Evolutionary conservation across 2,329 filamentous ascomycete genomes (phyloP).

Genomic region (Magnaporthiopsis poae): DNA sequence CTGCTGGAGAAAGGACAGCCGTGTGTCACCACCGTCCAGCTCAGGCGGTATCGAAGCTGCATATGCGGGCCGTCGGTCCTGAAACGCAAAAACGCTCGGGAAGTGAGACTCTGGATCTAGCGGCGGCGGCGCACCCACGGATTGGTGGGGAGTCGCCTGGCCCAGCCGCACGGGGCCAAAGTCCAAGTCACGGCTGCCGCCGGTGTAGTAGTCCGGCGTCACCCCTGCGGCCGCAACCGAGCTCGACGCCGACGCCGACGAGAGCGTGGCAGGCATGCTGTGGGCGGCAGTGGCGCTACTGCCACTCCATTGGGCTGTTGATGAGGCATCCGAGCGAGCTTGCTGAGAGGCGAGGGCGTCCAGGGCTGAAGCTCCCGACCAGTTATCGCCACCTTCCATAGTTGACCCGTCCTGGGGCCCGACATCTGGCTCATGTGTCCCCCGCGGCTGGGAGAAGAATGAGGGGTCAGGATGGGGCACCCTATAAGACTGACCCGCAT

Average conservation of each 20-base stretch:
- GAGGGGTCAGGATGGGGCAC: constrained; percentile 6
- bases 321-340: constrained; percentile 1
- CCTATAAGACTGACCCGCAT: constrained; percentile 10
- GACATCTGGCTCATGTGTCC: constrained; percentile 10
- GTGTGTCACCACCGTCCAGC: constrained; percentile 18
- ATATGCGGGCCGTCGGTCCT: constrained; percentile 27
- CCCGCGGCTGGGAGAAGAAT: constrained; percentile 7
- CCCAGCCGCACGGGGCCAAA: background rate
- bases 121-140: background rate
- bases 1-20: constrained; percentile 35
- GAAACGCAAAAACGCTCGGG: constrained; percentile 31
- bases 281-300: background rate
- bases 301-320: background rate
- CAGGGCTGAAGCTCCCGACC: background rate
- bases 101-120: constrained; percentile 10
- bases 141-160: constrained; percentile 1
- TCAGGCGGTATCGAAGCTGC: constrained; percentile 24
- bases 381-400: constrained; percentile 7
- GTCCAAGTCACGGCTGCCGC: background rate
- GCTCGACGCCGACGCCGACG: background rate
- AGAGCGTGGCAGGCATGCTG: background rate
- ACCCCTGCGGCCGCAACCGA: background rate
- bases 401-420: constrained; percentile 9
- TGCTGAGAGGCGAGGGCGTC: background rate
- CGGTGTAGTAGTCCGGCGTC: background rate